Conservation (phyloP, 2,329 filamentous ascomycete species). For the Furcasterigmium sp. region DNA sequence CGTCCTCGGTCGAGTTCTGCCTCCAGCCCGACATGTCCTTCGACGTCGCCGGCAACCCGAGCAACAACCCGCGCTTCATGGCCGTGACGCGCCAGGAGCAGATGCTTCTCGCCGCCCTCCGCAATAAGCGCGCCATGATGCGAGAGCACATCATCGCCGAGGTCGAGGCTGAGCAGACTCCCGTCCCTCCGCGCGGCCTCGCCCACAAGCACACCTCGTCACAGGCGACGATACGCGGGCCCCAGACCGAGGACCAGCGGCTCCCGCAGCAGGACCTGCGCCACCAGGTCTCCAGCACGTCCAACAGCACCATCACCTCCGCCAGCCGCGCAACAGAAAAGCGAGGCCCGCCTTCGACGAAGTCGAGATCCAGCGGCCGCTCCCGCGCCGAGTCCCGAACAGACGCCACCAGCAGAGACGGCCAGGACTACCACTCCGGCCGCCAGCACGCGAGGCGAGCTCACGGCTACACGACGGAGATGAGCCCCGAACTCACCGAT, state of each 20-base stretch:
- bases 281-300: constrained; percentile 11
- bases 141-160: constrained; percentile 40
- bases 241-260: constrained; percentile 4
- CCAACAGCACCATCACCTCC: constrained; percentile 10
- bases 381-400: too few relatives aligned
- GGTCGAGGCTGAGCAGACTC: constrained; percentile 27
- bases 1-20: constrained; percentile 43
- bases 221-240: constrained; percentile 7
- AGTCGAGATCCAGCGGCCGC: too few relatives aligned
- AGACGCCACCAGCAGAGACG: too few relatives aligned
- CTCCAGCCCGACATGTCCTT: constrained; percentile 32
- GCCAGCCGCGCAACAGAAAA: constrained; percentile 1
- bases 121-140: constrained; percentile 52
- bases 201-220: constrained; percentile 5
- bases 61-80: constrained; percentile 42
- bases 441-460: constrained; percentile 11
- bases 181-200: background rate
- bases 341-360: background rate
- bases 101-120: constrained; percentile 51
- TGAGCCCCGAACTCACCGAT: too few relatives aligned
- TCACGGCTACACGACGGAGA: constrained; percentile 21
- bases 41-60: constrained; percentile 14
- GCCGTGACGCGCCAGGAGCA: constrained; percentile 54
- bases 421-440: too few relatives aligned
- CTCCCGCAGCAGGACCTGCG: constrained; percentile 9